Percentiles rank a stretch among this genome's conserved stretches.
Conservation (phyloP, 1,139 yeast species). For the Wickerhamomyces sp. region DNA sequence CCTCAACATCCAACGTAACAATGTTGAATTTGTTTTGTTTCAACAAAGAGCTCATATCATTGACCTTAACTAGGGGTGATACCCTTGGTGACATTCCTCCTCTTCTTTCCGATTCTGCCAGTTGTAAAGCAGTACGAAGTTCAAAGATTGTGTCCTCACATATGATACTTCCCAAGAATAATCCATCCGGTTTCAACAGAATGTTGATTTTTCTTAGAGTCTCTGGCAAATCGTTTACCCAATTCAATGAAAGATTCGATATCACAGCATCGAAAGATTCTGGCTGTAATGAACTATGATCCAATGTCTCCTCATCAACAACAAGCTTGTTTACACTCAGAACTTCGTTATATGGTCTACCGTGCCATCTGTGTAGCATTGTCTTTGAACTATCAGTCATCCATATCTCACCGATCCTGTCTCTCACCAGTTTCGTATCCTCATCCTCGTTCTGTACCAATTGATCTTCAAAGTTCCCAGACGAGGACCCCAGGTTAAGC, state of each 20-base stretch:
- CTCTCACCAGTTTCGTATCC: constrained; percentile 47
- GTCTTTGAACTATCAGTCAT: constrained; percentile 65
- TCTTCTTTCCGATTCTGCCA: constrained; percentile 74
- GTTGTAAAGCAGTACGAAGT: constrained; percentile 69
- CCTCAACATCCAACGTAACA: constrained; percentile 82
- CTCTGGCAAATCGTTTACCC: constrained; percentile 80
- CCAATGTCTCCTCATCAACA: constrained; percentile 64
- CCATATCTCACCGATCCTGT: constrained; percentile 50
- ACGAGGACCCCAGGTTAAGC: constrained; percentile 70
- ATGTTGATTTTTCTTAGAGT: constrained; percentile 51
- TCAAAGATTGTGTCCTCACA: constrained; percentile 86
- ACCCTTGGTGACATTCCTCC: constrained; percentile 77
- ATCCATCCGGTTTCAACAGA: constrained; percentile 75
- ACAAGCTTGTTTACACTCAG: constrained; percentile 45
- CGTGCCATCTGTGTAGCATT: constrained; percentile 41
- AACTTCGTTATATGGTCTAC: constrained; percentile 33
- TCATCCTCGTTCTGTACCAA: constrained; percentile 31
- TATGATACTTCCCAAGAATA: constrained; percentile 77
- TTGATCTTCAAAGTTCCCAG: constrained; percentile 53
- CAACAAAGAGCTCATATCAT: constrained; percentile 69
- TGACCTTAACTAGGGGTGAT: constrained; percentile 74
- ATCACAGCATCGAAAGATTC: constrained; percentile 66
- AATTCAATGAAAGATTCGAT: constrained; percentile 71
- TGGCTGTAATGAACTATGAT: constrained; percentile 33
- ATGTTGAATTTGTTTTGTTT: constrained; percentile 75